Percentiles rank a stretch among this genome's conserved stretches.
Evolutionary conservation across 2,329 filamentous ascomycete species (phyloP).

Genomic region (Colletotrichum eremochloae): DNA sequence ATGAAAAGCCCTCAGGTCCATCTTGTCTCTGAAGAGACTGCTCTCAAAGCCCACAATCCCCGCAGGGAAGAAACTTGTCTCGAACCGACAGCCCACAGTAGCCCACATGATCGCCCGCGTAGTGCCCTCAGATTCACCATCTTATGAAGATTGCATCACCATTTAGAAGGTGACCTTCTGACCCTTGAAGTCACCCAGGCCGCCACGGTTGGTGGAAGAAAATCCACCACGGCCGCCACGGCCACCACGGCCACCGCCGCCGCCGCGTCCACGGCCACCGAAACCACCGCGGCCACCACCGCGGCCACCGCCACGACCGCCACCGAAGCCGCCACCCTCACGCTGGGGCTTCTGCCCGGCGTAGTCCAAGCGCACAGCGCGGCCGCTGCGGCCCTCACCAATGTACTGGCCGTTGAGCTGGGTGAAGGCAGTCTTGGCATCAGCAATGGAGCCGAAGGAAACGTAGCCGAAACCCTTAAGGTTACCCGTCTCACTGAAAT

Average conservation of each 20-base stretch:
- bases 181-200: conserved; percentile 68
- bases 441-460: conserved; percentile 83
- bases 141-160: conserved; percentile 50
- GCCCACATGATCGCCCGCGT: conserved; percentile 61
- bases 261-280: conserved; percentile 65
- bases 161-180: conserved; percentile 81
- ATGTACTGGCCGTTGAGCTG: conserved; percentile 76
- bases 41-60: conserved; percentile 68
- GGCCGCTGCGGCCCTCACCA: conserved; percentile 75
- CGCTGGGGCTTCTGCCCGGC: conserved; percentile 73
- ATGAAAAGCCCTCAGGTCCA: conserved; percentile 68
- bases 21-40: conserved; percentile 61
- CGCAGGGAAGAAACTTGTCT: conserved; percentile 53
- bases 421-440: conserved; percentile 82
- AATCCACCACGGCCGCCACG: conserved; percentile 68
- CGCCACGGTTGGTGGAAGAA: conserved; percentile 57
- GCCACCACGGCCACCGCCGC: conserved; percentile 64
- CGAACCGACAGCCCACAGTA: conserved; percentile 71
- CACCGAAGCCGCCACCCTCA: conserved; percentile 57
- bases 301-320: conserved; percentile 63
- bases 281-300: conserved; percentile 65
- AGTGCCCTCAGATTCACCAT: conserved; percentile 59
- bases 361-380: conserved; percentile 86
- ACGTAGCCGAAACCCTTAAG: conserved; percentile 96
- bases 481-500: conserved; percentile 77